Conservation (phyloP, 345 rosid genomes). For the Aurinia saxatilis region DNA sequence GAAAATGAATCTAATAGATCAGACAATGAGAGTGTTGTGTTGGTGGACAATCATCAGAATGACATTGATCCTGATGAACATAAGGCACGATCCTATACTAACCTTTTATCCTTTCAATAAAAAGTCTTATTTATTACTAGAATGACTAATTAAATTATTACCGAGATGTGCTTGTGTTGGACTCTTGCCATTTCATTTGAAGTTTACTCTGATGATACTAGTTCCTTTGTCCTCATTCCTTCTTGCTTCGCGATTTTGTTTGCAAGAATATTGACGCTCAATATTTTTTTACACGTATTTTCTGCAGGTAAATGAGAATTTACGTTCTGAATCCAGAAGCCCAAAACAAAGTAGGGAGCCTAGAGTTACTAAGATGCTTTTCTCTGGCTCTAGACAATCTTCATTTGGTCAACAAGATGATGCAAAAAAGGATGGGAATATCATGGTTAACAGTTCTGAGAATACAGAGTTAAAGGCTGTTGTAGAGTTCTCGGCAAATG, state of each 20-base stretch:
- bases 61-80: constrained; percentile 37
- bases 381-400: constrained; percentile 29
- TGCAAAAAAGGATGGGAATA: constrained; percentile 22
- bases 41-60: constrained; percentile 31
- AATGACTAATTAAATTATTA: background rate
- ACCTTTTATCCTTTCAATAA: background rate
- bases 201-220: background rate
- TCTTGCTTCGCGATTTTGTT: background rate
- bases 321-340: constrained; percentile 32
- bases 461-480: constrained; percentile 19
- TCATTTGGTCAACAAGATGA: constrained; percentile 26
- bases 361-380: constrained; percentile 28
- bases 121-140: background rate
- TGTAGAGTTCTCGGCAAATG: constrained; percentile 28
- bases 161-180: background rate
- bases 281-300: background rate
- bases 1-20: constrained; percentile 47
- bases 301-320: constrained; percentile 42
- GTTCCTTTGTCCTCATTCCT: too few species aligned
- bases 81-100: constrained; percentile 37
- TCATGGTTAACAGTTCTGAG: constrained; percentile 5
- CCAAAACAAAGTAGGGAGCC: constrained; percentile 27
- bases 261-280: background rate
- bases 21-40: constrained; percentile 36
- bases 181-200: background rate